These are phyloP conservation scores for Ophiocordyceps camponoti-leonardi DNA, from an alignment of 2,329 filamentous ascomycete genomes.

Conservation along the genomic window DNA sequence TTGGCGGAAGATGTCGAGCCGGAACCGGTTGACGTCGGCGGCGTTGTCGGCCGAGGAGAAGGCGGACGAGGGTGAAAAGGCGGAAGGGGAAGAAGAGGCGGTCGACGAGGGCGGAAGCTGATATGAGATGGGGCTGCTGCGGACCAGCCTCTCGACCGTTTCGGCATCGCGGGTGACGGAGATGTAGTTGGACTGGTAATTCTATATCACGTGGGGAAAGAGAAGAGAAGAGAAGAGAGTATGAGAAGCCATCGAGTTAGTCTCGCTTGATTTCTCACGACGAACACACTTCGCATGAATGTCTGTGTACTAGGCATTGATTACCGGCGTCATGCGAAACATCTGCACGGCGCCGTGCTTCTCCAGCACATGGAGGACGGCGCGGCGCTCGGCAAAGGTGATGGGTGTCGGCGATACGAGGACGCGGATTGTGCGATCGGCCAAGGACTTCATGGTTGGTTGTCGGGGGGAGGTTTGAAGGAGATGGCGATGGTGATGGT, in stretches of 20 bases:
- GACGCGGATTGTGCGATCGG: constrained; percentile 27
- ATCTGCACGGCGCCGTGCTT: constrained; percentile 30
- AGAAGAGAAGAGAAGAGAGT: too few relatives aligned
- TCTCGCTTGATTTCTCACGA: too few relatives aligned
- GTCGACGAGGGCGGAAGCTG: too few relatives aligned
- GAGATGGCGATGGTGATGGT: neutral
- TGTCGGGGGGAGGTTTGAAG: neutral
- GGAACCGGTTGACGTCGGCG: constrained; percentile 17
- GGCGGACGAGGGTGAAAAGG: too few relatives aligned
- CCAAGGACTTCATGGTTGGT: constrained; percentile 2
- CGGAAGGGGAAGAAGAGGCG: too few relatives aligned
- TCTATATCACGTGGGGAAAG: constrained; percentile 11
- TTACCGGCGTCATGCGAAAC: constrained; percentile 23
- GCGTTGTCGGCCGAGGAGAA: too few relatives aligned
- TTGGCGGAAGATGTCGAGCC: constrained; percentile 21
- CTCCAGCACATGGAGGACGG: constrained; percentile 33
- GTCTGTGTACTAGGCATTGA: too few relatives aligned
- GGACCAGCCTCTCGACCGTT: constrained; percentile 9
- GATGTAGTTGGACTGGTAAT: constrained; percentile 30
- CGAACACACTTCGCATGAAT: too few relatives aligned
- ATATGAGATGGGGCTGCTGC: neutral
- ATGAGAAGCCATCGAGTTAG: too few relatives aligned
- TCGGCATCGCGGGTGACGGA: constrained; percentile 16
- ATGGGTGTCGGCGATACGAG: constrained; percentile 32
- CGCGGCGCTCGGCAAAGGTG: constrained; percentile 36